Base-by-base conservation (phyloP, 169 alveolate genomes). In the Plasmodium gaboni region DNA sequence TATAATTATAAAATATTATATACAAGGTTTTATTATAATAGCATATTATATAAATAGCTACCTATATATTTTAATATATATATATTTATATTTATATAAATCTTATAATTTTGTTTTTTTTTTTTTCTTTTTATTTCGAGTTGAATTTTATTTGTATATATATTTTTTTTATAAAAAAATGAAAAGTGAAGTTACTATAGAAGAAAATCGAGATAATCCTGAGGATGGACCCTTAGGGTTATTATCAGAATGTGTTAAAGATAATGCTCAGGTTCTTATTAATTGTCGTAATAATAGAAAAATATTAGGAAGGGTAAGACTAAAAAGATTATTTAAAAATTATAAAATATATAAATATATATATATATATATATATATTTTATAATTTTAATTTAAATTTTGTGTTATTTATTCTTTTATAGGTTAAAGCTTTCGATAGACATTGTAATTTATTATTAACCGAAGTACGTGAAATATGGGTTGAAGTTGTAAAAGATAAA, bases 391-490 rank as follows among this genome's bases (percentile, higher is more conserved):
- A 51, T n/a, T n/a, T 51, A 7, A 12, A 51, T 51, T 51, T 51
- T 51, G 6, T 51, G 1, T 24, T 26, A 44, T 42, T 38, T 24
- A 3, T 48, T 0, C 10, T 38, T 38, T 38, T 38, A 38, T 83
- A 95, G 97, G 97, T 95, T 7, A 96, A 96, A 88, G 99, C 99
- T 2, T 98, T 98, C 87, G 99, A 98, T 72, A 93, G 99, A 50
- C 99, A 98, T 90, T 97, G 98, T 96, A 98, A 98, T 91, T 94
- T 98, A 97, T 96, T 98, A 42, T 95, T 98, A 73, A 98, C 99
- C 60, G 98, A 97, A 73, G 99, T 97, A 9, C 89, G 99, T 24
- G 99, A 98, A 95, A 97, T 98, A 97, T 98, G 99, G 99, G 96
- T 98, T 9, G 99, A 98, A 61, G 87, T 96, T 2, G 96, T 92